A percentile compares a stretch with the other conserved stretches of the same genome.
phyloP scores from a whole-genome alignment of 306 rosid genomes.

The Quercus rubra region DNA sequence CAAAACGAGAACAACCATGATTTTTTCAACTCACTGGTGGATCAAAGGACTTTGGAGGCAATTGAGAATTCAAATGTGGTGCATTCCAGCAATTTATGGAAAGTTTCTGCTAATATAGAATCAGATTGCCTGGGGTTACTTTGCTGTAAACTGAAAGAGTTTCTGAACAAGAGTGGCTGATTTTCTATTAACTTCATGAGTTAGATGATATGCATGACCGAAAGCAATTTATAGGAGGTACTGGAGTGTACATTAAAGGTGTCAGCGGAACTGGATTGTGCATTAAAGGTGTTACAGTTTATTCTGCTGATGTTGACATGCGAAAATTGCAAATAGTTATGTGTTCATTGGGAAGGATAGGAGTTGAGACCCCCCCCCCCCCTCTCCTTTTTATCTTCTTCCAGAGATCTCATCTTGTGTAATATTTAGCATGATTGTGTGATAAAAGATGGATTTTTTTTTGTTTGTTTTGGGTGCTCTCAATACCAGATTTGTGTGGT shows the following conservation, averaged over 20 bases:
- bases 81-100: background rate
- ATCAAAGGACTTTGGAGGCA: background rate
- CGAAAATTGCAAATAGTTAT: background rate
- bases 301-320: background rate
- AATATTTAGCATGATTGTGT: too few species aligned
- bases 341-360: background rate
- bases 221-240: background rate
- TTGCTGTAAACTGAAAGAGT: background rate
- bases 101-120: background rate
- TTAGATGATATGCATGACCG: background rate
- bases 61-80: background rate
- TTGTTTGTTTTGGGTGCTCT: background rate
- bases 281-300: background rate
- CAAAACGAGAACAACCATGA: background rate
- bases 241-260: background rate
- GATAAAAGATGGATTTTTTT: background rate
- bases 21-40: background rate
- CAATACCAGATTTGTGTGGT: background rate
- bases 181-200: background rate
- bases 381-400: background rate
- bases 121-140: background rate
- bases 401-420: background rate
- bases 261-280: background rate
- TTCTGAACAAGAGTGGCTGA: background rate
- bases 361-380: background rate